phyloP scores from a whole-genome alignment of 1,284 basidiomycete genomes.

The Neonothopanus nambi region DNA sequence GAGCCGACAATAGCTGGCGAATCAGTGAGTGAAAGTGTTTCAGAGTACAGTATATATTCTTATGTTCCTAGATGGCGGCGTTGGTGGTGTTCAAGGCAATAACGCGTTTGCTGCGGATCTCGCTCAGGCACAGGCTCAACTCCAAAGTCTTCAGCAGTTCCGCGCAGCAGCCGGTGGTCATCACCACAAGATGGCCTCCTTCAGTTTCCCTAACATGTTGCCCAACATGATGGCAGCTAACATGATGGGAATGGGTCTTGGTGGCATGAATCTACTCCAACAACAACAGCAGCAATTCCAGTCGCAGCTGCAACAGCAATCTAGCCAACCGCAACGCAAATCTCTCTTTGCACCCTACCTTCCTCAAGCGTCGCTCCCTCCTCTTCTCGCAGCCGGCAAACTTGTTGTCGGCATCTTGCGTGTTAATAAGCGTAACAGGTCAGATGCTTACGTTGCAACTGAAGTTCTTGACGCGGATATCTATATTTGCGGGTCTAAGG shows the following conservation, averaged over 20 bases:
- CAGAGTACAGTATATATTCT: background rate
- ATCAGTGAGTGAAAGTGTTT: conserved; percentile 60
- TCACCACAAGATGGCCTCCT: conserved; percentile 96
- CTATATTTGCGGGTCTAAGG: conserved; percentile 98
- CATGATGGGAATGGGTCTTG: conserved; percentile 87
- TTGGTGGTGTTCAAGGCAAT: conserved; percentile 65
- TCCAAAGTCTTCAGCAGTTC: conserved; percentile 96
- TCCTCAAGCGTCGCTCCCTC: conserved; percentile 95
- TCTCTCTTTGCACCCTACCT: conserved; percentile 98
- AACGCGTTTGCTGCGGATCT: conserved; percentile 77
- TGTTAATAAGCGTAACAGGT: conserved; percentile 98
- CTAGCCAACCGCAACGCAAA: conserved; percentile 92
- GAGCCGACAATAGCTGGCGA: conserved; percentile 85
- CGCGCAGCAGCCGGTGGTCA: conserved; percentile 93
- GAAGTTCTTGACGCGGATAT: conserved; percentile 99
- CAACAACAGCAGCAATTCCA: conserved; percentile 90
- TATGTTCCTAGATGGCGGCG: conserved; percentile 60
- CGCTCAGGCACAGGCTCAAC: conserved; percentile 93
- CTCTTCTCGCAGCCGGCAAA: conserved; percentile 96
- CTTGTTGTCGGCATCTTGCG: conserved; percentile 96
- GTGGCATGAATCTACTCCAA: conserved; percentile 76
- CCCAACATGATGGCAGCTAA: conserved; percentile 95
- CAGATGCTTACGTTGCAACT: conserved; percentile 99
- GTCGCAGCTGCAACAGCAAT: conserved; percentile 88
- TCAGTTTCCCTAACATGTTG: conserved; percentile 96